Evolutionary conservation across 2,329 filamentous ascomycete genomes (phyloP).

Genomic region (Scedosporium aurantiacum): DNA sequence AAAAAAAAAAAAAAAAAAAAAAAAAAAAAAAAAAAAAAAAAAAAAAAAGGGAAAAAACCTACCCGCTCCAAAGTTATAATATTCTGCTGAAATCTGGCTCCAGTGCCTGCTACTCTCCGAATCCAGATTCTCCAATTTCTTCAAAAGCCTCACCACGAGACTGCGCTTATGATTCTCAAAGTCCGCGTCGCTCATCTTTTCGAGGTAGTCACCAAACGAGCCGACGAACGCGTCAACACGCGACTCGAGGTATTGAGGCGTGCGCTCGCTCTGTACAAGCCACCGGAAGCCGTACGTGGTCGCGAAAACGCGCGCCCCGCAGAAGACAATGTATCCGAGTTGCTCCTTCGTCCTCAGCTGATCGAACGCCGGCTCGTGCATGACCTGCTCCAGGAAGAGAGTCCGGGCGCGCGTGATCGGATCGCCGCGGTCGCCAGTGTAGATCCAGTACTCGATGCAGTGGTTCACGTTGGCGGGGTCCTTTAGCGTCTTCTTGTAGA

Average conservation of each 20-base stretch:
- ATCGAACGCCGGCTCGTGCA: constrained; percentile 88
- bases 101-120: constrained; percentile 77
- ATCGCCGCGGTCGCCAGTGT: constrained; percentile 58
- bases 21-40: too few relatives aligned
- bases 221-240: constrained; percentile 79
- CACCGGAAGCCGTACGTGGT: constrained; percentile 80
- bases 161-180: constrained; percentile 90
- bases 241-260: constrained; percentile 70
- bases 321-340: constrained; percentile 92
- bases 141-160: constrained; percentile 72
- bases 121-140: constrained; percentile 85
- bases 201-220: constrained; percentile 53
- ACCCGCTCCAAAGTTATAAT: constrained; percentile 84
- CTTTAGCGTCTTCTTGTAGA: constrained; percentile 69
- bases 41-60: constrained; percentile 21
- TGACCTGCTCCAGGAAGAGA: constrained; percentile 76
- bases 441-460: constrained; percentile 69
- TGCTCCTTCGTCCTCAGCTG: constrained; percentile 94
- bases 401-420: constrained; percentile 62
- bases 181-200: constrained; percentile 67
- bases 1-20: too few relatives aligned
- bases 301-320: constrained; percentile 58
- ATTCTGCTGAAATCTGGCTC: constrained; percentile 74
- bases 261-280: constrained; percentile 85
- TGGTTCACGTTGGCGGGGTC: constrained; percentile 86